Base-by-base conservation (phyloP, 2,329 filamentous ascomycete genomes). In the Periconia macrospinosa region DNA sequence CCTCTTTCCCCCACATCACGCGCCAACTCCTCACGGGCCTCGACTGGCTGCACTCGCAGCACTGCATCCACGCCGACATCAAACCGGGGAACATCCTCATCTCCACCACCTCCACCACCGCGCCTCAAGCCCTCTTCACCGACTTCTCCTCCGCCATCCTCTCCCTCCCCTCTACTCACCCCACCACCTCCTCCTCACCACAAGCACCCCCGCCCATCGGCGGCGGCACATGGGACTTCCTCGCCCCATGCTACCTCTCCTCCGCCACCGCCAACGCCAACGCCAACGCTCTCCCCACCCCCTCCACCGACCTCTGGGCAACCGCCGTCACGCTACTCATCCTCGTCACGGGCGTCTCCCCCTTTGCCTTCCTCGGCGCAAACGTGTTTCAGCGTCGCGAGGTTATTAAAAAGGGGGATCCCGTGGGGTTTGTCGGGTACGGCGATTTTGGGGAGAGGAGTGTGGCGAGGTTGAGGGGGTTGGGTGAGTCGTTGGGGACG, bases 11-110 rank as follows among this genome's bases (percentile, higher is more conserved):
- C 1, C 45, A 54, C n/a, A 62, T 80, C 8, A 75, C 76, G 0
- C 55, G 62, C 20, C 63, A 73, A 35, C 69, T 80, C 7, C 66
- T 78, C 30, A 61, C 64, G 37, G 76, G 75, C 18, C 65, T 81
- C 3, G 67, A 68, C 3, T 79, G 77, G 70, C 59, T 81, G 51
- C 72, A 77, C 45, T 53, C 62, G 8, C 68, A 71, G 23, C 67
- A 66, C 19, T 72, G 78, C 46, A 68, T 77, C 1, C 69, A 72
- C 55, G 78, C 75, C 6, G 78, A 81, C 53, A 74, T 80, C 65
- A 81, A 81, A 61, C 77, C 78, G 1, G 71, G 70, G 1, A 81
- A 81, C 61, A 72, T 81, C 43, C 70, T 81, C 35, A 61, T 78
- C 47, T 61, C 58, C 56, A 50, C 56, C 2, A 40, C 52, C 2